Conservation (phyloP, 108 stramenopile genomes). For the Phaeodactylum tricornutum region DNA sequence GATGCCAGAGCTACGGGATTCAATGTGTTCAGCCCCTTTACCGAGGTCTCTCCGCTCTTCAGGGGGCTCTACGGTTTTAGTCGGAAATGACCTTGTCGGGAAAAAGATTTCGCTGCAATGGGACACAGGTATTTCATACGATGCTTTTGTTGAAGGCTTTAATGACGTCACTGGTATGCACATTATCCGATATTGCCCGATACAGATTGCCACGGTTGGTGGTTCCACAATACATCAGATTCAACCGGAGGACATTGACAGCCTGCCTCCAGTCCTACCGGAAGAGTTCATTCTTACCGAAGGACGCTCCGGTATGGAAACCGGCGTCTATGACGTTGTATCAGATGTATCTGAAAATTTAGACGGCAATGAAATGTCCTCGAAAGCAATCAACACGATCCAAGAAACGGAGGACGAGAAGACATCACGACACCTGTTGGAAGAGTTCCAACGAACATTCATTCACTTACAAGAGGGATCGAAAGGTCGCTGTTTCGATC, state of each 20-base stretch:
- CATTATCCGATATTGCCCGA: slow-evolving; percentile 60
- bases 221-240: slow-evolving; percentile 26
- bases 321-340: slow-evolving; percentile 74
- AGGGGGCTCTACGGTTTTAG: slow-evolving; percentile 39
- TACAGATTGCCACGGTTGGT: slow-evolving; percentile 35
- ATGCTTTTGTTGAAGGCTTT: slow-evolving; percentile 69
- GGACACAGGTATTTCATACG: slow-evolving; percentile 76
- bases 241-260: slow-evolving; percentile 34
- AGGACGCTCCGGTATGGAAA: slow-evolving; percentile 90
- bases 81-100: slow-evolving; percentile 65
- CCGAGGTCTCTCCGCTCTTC: slow-evolving; percentile 52
- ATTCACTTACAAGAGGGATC: slow-evolving; percentile 81
- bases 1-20: slow-evolving; percentile 85
- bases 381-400: slow-evolving; percentile 16
- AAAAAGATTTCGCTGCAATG: slow-evolving; percentile 77
- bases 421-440: slow-evolving; percentile 72
- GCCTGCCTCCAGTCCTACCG: slow-evolving; percentile 42
- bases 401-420: slow-evolving; percentile 80
- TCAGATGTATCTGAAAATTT: slow-evolving; percentile 8
- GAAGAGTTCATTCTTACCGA: slow-evolving; percentile 81
- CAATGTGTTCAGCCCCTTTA: slow-evolving; percentile 62
- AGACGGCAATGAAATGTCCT: slow-evolving; percentile 2
- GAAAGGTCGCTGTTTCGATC: slow-evolving; percentile 86
- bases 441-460: slow-evolving; percentile 95
- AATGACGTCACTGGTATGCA: slow-evolving; percentile 67